These are phyloP conservation scores for Aureoboletus auriporus DNA, from an alignment of 768 basidiomycete species.

Conservation along the genomic window DNA sequence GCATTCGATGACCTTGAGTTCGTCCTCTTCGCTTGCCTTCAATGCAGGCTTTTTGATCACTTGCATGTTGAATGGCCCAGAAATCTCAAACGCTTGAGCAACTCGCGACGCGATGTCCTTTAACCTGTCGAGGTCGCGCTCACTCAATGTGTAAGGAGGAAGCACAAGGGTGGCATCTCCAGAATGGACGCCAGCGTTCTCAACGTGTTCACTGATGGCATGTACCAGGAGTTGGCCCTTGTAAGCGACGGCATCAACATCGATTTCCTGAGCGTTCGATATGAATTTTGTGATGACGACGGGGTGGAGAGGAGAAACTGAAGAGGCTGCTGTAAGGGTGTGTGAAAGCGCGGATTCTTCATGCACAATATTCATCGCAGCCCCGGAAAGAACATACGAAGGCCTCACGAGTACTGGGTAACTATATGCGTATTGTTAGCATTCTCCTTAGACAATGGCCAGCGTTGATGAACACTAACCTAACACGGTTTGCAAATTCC, in stretches of 20 bases:
- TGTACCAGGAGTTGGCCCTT: constrained; percentile 90
- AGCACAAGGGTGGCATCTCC: constrained; percentile 97
- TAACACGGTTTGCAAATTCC: constrained; percentile 82
- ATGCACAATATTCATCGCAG: constrained; percentile 98
- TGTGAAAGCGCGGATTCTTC: constrained; percentile 87
- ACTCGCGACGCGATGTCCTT: constrained; percentile 96
- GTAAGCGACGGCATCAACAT: constrained; percentile 95
- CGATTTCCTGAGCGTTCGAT: constrained; percentile 95
- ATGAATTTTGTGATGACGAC: constrained; percentile 99
- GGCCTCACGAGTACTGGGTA: constrained; percentile 98
- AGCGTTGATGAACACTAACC: constrained; percentile 28
- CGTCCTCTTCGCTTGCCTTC: constrained; percentile 48
- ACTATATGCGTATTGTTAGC: constrained; percentile 35
- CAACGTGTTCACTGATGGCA: constrained; percentile 96
- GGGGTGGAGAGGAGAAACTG: constrained; percentile 94
- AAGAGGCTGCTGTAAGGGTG: constrained; percentile 94
- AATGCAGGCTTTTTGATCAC: constrained; percentile 79
- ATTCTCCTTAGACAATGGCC: neutral
- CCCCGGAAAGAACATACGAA: constrained; percentile 96
- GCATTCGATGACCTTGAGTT: constrained; percentile 97
- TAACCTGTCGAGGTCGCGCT: constrained; percentile 76
- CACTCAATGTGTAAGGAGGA: constrained; percentile 81
- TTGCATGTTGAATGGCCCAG: constrained; percentile 99
- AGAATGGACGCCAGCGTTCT: constrained; percentile 98
- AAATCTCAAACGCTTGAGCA: constrained; percentile 91